Conservation (phyloP, 2,329 filamentous ascomycete species). For the Bipolaris victoriae region DNA sequence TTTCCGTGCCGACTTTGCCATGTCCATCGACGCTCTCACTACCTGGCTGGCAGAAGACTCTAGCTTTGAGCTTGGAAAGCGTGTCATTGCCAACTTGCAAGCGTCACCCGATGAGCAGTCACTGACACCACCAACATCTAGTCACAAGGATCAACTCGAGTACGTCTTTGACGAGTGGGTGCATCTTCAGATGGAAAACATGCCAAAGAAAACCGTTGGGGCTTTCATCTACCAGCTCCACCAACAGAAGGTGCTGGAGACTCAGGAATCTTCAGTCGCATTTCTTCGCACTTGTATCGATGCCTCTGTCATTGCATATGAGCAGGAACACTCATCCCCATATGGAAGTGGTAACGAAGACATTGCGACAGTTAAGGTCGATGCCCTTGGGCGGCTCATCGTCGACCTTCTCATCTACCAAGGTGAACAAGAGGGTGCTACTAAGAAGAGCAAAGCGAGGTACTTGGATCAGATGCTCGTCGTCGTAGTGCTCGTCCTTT, state of each 20-base stretch:
- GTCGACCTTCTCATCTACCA: slow-evolving; percentile 76
- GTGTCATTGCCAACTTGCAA: slow-evolving; percentile 71
- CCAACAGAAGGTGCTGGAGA: slow-evolving; percentile 72
- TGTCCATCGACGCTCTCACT: slow-evolving; percentile 80
- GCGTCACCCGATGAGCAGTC: slow-evolving; percentile 61
- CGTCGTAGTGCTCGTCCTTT: slow-evolving; percentile 79
- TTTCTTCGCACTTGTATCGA: slow-evolving; percentile 86
- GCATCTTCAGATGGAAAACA: slow-evolving; percentile 76
- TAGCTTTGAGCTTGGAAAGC: slow-evolving; percentile 67
- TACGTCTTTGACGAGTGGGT: slow-evolving; percentile 98
- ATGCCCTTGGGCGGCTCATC: slow-evolving; percentile 83
- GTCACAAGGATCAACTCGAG: slow-evolving; percentile 82
- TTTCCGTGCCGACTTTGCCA: slow-evolving; percentile 83
- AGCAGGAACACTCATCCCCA: slow-evolving; percentile 68
- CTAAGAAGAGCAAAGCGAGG: slow-evolving; percentile 67
- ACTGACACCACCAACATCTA: slow-evolving; percentile 62
- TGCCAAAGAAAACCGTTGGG: slow-evolving; percentile 71
- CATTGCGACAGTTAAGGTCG: slow-evolving; percentile 68
- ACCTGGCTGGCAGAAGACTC: slow-evolving; percentile 80
- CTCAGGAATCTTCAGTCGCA: slow-evolving; percentile 74
- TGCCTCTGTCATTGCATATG: slow-evolving; percentile 76
- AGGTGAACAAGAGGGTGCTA: slow-evolving; percentile 62
- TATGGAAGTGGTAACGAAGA: slow-evolving; percentile 63
- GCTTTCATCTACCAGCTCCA: slow-evolving; percentile 88
- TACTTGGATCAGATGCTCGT: slow-evolving; percentile 81